Evolutionary conservation across 148 eudicot genomes (phyloP).

Genomic region (Camellia granthamiana): DNA sequence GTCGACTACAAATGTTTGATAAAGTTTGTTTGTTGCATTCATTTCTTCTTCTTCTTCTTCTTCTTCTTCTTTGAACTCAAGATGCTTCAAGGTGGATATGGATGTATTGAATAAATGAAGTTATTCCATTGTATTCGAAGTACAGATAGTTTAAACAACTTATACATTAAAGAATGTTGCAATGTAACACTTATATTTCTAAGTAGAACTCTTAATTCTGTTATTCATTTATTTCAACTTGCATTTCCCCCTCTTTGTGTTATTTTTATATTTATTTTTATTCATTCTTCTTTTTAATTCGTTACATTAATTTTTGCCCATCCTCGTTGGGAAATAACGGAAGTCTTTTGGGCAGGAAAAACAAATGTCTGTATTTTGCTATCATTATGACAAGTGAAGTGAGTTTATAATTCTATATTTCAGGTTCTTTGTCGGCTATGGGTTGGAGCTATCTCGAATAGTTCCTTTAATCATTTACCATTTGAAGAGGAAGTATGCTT

Average conservation of each 20-base stretch:
- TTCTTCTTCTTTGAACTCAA: too few relatives aligned
- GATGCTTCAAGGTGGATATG: neutral
- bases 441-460: conserved; percentile 75
- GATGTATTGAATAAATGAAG: neutral
- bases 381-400: neutral
- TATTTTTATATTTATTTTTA: too few relatives aligned
- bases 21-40: neutral
- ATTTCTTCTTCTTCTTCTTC: too few relatives aligned
- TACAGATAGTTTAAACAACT: neutral
- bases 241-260: too few relatives aligned
- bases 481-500: conserved; percentile 65
- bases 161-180: neutral
- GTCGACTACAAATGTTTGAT: neutral
- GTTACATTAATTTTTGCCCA: neutral
- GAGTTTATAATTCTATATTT: neutral
- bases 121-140: neutral
- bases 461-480: conserved; percentile 71
- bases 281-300: neutral
- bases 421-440: conserved; percentile 88
- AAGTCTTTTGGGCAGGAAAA: neutral
- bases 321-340: neutral
- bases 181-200: neutral
- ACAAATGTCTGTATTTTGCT: neutral
- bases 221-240: neutral
- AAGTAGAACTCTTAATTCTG: neutral